Evolutionary conservation across 2,329 filamentous ascomycete genomes (phyloP), one percentile per base, ranked within the genome.

Genomic region (Biscogniauxia mediterranea): DNA sequence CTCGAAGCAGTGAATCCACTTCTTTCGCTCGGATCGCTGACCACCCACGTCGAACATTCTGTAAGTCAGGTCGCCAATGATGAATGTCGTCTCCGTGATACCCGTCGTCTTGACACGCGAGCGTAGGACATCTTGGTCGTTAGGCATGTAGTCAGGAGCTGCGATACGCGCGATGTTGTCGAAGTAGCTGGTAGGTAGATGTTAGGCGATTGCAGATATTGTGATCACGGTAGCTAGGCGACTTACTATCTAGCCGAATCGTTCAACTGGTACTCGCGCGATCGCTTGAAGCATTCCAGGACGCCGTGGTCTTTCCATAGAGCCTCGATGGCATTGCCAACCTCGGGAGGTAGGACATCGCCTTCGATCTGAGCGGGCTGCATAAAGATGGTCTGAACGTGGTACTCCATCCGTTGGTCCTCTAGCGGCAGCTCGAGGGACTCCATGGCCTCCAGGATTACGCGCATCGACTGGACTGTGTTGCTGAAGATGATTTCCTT

Each of bases 1-100:
- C 82, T 97, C 93, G 79, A 97, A 97, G 81, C 93, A 97, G 82
- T 97, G 93, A 71, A 97, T 97, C 93, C 93, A 97, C 87, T 97
- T 97, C 90, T 97, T 97, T 76, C 93, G 89, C 80, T 97, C 93
- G 6, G 92, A 97, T 76, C 93, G 87, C 79, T 97, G 93, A 67
- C 93, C 94, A 84, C 93, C 93, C 53, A 97, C 93, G 73, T 97
- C 93, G 79, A 97, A 97, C 93, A 97, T 97, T 69, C 93, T 88
- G 82, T 97, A 97, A 61, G 93, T 97, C 67, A 97, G 83, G 72
- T 97, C 91, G 68, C 92, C 93, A 68, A 96, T 96, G 76, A 95
- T 95, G 80, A 97, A 97, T 32, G 91, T 95, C 21, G 93, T 97
- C 80, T 97, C 93, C 32, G 93, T 97, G 75, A 97, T 97, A 88